Base-by-base conservation (phyloP, 352 stramenopile genomes). In the Phytophthora lateralis region DNA sequence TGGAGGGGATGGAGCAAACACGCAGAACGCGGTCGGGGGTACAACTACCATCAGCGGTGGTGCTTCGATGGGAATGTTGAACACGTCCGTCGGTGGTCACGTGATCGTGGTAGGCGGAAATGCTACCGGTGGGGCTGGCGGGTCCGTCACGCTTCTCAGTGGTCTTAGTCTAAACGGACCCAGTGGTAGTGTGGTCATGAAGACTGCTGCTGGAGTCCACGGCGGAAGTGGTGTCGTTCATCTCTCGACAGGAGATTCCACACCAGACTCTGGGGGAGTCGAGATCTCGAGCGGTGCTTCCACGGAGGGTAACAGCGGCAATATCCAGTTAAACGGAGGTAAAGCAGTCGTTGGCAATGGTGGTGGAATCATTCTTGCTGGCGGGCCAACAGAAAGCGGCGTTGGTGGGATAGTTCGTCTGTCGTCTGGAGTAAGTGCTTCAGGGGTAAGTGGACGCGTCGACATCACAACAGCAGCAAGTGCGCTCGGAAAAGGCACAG, bases 301-400 rank as follows among this genome's bases (percentile, higher is more conserved):
- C 4, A 45, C 61, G 14, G 10, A 60, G 21, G 78, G 74, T n/a
- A 65, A 65, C 48, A 86, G 75, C 49, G 85, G 86, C 18, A 52
- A 47, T 15, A 85, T 95, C 15, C 42, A 69, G 20, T 39, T 95
- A 29, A 59, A 27, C 18, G 85, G 80, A 27, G 86, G 85, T n/a
- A 60, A 73, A 52, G 48, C 71, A 26, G 20, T 56, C 34, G 30
- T 42, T 50, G 72, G 66, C 11, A 44, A 63, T 55, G 85, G 73
- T 42, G 85, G 85, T 38, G 46, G 39, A 27, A 78, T 93, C 26
- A 47, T 54, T 60, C 53, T 93, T 27, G 24, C 27, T 38, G 88
- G 79, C 26, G 86, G 86, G 11, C 54, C 60, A 43, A 78, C 79
- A 17, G 55, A 53, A 9, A 70, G 57, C 27, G 84, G 85, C 12